Base-by-base conservation (phyloP, 73 alveolate species). In the Blepharisma japonicum region DNA sequence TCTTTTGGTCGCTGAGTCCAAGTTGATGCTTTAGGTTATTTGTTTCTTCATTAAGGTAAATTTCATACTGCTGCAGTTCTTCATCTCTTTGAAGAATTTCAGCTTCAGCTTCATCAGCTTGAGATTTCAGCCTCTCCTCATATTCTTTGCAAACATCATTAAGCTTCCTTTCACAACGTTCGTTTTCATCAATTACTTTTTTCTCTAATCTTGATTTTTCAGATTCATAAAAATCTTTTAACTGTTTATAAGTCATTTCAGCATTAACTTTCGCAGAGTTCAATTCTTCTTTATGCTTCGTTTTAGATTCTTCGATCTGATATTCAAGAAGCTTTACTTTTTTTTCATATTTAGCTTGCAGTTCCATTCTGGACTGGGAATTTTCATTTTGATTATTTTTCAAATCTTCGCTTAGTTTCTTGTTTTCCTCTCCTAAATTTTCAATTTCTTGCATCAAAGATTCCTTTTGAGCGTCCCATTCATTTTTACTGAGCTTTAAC, bases 171-270 rank as follows among this genome's bases (percentile, higher is more conserved):
- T 70, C 66, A 2, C 32, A 18, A 2, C 80, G 11, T 45, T 70
- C 80, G 56, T 85, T 83, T 70, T 92, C 96, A 71, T 92, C 96
- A 6, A 79, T 68, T 5, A 92, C 55, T 51, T 95, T 70, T 25
- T 86, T 70, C 72, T 92, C 98, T 1, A 92, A 88, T 56, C 96
- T 71, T 79, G 84, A 86, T 71, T 88, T 87, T 74, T 92, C 98
- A 21, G 55, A 55, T 79, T 92, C 98, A 72, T 84, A 87, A 55
- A 86, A 83, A 51, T 76, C 80, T 79, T 92, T 92, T 6, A 92
- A 87, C 72, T 92, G 84, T 20, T 85, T 68, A 18, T 86, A 71
- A 20, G 84, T 50, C 79, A 82, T 91, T 80, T 92, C 98, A 38
- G 70, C 9, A 2, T 45, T 47, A 1, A 20, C 80, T 32, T 68